These are phyloP conservation scores for Porphyridium purpureum DNA, from an alignment of 23 red algal genomes.

Conservation along the genomic window DNA sequence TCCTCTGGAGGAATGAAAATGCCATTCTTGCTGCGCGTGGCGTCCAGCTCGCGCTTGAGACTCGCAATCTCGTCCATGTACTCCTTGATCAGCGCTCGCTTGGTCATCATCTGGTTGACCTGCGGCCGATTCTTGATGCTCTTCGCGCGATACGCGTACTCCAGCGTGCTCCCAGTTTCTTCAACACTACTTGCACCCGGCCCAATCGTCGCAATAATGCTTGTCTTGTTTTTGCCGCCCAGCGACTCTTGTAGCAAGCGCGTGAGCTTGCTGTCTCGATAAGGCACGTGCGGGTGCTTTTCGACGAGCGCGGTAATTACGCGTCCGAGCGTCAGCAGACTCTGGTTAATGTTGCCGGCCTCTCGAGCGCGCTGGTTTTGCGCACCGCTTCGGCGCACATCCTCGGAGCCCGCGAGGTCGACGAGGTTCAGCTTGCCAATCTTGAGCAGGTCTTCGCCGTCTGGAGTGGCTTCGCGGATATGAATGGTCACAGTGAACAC, in stretches of 20 bases:
- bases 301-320: conserved; percentile 97
- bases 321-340: conserved; percentile 77
- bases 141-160: conserved; percentile 95
- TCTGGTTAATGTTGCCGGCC: conserved; percentile 97
- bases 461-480: conserved; percentile 65
- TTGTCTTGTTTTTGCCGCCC: conserved; percentile 90
- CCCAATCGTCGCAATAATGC: conserved; percentile 85
- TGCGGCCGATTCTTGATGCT: conserved; percentile 96
- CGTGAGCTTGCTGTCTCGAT: conserved; percentile 90
- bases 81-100: conserved; percentile 65
- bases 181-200: conserved; percentile 45
- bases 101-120: conserved; percentile 85
- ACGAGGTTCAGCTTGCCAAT: conserved; percentile 99
- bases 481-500: conserved; percentile 92
- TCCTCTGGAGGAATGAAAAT: conserved; percentile 79
- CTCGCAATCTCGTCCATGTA: conserved; percentile 65
- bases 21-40: conserved; percentile 67
- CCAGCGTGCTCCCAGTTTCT: conserved; percentile 81
- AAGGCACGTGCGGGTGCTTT: conserved; percentile 79
- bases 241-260: conserved; percentile 91
- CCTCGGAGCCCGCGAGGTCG: conserved; percentile 94
- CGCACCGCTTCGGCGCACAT: conserved; percentile 53
- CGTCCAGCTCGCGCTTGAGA: conserved; percentile 66
- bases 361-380: conserved; percentile 70
- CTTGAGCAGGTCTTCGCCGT: conserved; percentile 85